These are phyloP conservation scores for Nyctanthes arbortristis DNA, from an alignment of 257 asterid genomes.

Conservation along the genomic window DNA sequence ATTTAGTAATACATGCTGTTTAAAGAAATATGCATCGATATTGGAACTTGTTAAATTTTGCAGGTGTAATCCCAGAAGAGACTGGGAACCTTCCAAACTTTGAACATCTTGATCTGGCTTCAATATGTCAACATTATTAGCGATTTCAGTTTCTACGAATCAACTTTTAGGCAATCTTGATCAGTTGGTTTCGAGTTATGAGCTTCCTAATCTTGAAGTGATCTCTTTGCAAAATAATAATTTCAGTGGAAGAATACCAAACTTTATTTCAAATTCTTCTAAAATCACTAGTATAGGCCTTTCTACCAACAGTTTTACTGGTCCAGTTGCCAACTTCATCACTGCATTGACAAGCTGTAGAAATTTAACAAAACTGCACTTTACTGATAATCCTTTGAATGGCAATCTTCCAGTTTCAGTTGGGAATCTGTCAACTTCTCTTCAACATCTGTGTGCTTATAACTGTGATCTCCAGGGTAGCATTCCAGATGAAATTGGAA, in stretches of 20 bases:
- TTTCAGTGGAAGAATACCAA: constrained; percentile 14
- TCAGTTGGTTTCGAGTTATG: not conserved
- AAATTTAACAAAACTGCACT: not conserved
- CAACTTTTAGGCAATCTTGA: constrained; percentile 20
- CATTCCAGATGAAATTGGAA: constrained; percentile 26
- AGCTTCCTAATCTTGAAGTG: constrained; percentile 6
- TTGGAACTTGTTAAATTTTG: not conserved
- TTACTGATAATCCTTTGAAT: constrained; percentile 18
- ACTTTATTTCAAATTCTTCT: constrained; percentile 19
- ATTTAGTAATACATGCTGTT: no score
- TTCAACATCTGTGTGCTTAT: not conserved
- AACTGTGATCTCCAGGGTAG: constrained; percentile 17
- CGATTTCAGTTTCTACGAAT: not conserved
- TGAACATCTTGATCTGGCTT: not conserved
- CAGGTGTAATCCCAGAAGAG: constrained; percentile 23
- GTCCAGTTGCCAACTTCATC: constrained; percentile 20
- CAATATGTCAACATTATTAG: constrained; percentile 5
- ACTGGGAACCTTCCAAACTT: constrained; percentile 12
- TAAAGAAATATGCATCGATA: no score
- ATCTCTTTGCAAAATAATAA: not conserved
- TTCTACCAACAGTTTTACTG: constrained; percentile 11
- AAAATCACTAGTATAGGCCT: constrained; percentile 5
- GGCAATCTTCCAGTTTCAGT: constrained; percentile 25
- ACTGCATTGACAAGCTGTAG: constrained; percentile 20
- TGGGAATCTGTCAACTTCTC: constrained; percentile 27